phyloP scores from a whole-genome alignment of 2,329 filamentous ascomycete genomes.

The Cladosporium colombiae region DNA sequence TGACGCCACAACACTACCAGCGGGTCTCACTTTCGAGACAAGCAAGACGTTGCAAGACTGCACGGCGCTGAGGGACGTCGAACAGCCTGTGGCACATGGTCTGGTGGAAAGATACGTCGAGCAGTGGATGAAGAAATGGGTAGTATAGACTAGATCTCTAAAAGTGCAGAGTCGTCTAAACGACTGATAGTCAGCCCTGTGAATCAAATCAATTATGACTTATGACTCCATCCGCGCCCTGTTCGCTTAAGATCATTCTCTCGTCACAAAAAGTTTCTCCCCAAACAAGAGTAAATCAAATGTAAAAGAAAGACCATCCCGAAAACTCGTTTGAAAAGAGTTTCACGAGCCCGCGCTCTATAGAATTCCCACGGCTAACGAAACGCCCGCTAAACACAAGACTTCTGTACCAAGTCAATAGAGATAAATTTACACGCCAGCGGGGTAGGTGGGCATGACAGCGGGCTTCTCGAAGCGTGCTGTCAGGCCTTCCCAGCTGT shows the following conservation, averaged over 20 bases:
- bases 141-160: not conserved
- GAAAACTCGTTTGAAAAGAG: not conserved
- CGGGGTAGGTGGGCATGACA: constrained; percentile 20
- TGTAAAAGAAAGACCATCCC: not conserved
- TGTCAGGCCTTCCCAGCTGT: constrained; percentile 21
- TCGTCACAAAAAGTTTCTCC: not conserved
- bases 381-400: constrained; percentile 12
- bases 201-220: not conserved
- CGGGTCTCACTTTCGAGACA: constrained; percentile 27
- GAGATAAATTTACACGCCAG: constrained; percentile 9
- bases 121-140: constrained; percentile 27
- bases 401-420: constrained; percentile 6
- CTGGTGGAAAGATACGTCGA: constrained; percentile 30
- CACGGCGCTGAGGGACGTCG: constrained; percentile 18
- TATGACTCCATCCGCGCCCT: not conserved
- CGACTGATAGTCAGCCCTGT: not conserved
- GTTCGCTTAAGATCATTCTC: not conserved
- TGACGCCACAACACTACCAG: constrained; percentile 15
- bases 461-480: constrained; percentile 16
- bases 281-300: not conserved
- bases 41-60: constrained; percentile 24
- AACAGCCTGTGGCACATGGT: constrained; percentile 26
- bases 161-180: not conserved
- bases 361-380: not conserved
- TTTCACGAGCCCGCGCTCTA: constrained; percentile 1